phyloP scores from a whole-genome alignment of 192 early-diverging fungal genomes.

The Podila verticillata region DNA sequence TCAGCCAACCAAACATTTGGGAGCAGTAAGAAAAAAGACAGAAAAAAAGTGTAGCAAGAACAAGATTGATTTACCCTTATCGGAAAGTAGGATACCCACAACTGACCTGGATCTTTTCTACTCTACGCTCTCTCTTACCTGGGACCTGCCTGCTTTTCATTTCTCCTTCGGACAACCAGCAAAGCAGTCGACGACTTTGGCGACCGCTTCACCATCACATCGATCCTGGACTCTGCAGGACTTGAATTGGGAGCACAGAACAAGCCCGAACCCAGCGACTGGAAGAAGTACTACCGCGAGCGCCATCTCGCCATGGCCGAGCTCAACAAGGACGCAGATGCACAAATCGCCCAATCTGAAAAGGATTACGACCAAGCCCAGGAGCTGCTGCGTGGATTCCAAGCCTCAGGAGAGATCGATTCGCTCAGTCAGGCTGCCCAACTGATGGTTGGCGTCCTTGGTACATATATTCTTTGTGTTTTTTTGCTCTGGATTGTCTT shows the following conservation, averaged over 20 bases:
- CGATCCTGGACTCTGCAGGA: conserved; percentile 58
- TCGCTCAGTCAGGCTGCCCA: conserved; percentile 56
- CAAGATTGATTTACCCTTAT: background rate
- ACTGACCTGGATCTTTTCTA: too few species aligned
- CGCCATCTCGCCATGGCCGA: conserved; percentile 37
- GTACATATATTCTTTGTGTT: conserved; percentile 24
- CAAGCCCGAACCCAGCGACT: conserved; percentile 59
- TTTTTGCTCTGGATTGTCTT: too few species aligned
- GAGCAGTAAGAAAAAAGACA: conserved; percentile 46
- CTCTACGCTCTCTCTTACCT: background rate
- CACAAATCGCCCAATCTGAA: conserved; percentile 53
- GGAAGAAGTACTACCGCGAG: conserved; percentile 56
- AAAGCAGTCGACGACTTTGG: conserved; percentile 64
- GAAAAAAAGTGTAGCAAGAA: background rate
- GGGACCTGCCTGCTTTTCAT: background rate
- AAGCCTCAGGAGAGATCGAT: conserved; percentile 47
- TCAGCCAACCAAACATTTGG: conserved; percentile 40
- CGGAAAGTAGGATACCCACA: too few species aligned
- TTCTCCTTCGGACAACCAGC: conserved; percentile 26
- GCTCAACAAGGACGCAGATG: conserved; percentile 43
- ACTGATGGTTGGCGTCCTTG: conserved; percentile 59
- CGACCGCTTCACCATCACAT: conserved; percentile 59
- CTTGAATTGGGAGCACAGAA: conserved; percentile 50
- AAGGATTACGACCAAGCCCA: conserved; percentile 56
- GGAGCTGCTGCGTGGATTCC: conserved; percentile 53